phyloP scores from a whole-genome alignment of 176 grass and related monocot genomes.

The Dendrocalamus sinicus region DNA sequence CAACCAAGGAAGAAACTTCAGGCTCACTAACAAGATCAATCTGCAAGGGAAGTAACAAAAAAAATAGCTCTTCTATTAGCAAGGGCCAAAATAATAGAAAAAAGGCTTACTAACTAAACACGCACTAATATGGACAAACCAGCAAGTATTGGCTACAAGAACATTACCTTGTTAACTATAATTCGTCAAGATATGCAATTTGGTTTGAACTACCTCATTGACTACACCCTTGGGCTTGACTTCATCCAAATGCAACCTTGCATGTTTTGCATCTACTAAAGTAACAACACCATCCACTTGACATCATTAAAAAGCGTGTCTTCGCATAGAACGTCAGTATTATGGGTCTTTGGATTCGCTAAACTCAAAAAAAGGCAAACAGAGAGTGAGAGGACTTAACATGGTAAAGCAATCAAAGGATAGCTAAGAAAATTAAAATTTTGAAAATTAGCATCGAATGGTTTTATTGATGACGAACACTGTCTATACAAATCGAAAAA shows the following conservation, averaged over 20 bases:
- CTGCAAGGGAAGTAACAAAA: slow-evolving; percentile 56
- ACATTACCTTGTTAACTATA: slow-evolving; percentile 92
- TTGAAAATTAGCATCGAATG: background rate
- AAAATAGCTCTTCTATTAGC: slow-evolving; percentile 25
- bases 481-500: too few relatives aligned
- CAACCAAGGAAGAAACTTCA: slow-evolving; percentile 83
- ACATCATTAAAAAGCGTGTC: slow-evolving; percentile 94
- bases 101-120: background rate
- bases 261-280: slow-evolving; percentile 97
- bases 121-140: background rate
- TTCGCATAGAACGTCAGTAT: slow-evolving; percentile 99
- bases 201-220: slow-evolving; percentile 95
- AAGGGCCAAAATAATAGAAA: slow-evolving; percentile 13
- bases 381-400: background rate
- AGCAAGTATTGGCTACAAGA: background rate
- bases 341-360: slow-evolving; percentile 92
- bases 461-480: background rate
- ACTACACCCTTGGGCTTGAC: slow-evolving; percentile 94
- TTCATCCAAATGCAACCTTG: slow-evolving; percentile 79
- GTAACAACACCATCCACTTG: slow-evolving; percentile 97
- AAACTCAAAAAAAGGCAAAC: slow-evolving; percentile 54
- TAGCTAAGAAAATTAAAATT: background rate
- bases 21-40: slow-evolving; percentile 88
- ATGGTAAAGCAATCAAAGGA: slow-evolving; percentile 26
- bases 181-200: slow-evolving; percentile 97